These are phyloP conservation scores for Centaurea solstitialis DNA, from an alignment of 129 eudicot species.

Conservation along the genomic window DNA sequence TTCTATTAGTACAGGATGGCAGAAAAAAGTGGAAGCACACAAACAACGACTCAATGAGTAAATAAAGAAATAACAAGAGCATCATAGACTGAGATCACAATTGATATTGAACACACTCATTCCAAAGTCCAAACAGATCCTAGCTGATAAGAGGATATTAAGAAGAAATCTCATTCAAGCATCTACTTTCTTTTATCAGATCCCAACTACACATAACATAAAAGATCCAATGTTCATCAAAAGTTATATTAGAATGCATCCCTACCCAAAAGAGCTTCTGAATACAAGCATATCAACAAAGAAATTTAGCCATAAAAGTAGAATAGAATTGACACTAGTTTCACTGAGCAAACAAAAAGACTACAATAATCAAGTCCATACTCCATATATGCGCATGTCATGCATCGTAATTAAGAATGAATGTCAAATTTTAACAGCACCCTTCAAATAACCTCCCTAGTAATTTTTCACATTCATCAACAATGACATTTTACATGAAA, in stretches of 20 bases:
- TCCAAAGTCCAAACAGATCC: no score
- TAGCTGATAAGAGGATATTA: no score
- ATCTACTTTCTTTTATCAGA: not conserved
- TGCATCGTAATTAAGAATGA: not conserved
- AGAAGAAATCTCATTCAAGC: no score
- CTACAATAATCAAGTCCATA: not conserved
- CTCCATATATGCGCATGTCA: not conserved
- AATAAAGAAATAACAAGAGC: no score
- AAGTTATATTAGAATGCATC: not conserved
- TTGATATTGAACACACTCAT: no score
- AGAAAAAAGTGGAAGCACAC: no score
- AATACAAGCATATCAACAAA: not conserved
- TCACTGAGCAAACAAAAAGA: not conserved
- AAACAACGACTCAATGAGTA: no score
- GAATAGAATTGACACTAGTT: not conserved
- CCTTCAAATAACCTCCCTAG: not conserved
- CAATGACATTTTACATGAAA: not conserved
- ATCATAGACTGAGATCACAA: no score
- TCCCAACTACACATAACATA: not conserved
- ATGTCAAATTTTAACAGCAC: not conserved
- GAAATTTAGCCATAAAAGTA: not conserved
- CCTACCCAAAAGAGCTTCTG: not conserved
- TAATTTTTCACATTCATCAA: not conserved
- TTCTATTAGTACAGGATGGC: no score
- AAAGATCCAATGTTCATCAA: not conserved